A percentile compares a stretch with the other conserved stretches of the same genome.
phyloP scores from a whole-genome alignment of 768 basidiomycete species.

The Tremella mesenterica region DNA sequence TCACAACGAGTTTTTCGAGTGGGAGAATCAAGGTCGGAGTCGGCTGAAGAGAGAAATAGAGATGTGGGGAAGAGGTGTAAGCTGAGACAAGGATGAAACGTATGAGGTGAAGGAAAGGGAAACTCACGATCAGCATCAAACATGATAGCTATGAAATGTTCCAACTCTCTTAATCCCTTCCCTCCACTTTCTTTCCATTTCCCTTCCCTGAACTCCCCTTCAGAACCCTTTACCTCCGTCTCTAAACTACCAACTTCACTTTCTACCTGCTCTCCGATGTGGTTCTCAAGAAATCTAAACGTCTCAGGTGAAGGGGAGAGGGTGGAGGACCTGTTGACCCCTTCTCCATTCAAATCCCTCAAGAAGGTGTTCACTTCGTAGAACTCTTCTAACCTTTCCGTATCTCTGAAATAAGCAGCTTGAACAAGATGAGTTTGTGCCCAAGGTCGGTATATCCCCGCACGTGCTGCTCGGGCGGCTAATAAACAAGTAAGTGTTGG shows the following conservation, averaged over 20 bases:
- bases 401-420: slow-evolving; percentile 48
- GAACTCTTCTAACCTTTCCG: slow-evolving; percentile 43
- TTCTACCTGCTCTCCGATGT: neutral
- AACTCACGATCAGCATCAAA: slow-evolving; percentile 42
- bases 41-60: too few species aligned
- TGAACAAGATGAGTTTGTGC: slow-evolving; percentile 41
- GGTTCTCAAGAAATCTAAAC: too few species aligned
- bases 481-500: slow-evolving; percentile 38
- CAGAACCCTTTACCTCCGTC: slow-evolving; percentile 1
- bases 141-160: slow-evolving; percentile 34
- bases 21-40: too few species aligned
- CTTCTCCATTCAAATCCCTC: slow-evolving; percentile 44
- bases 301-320: too few species aligned
- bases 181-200: slow-evolving; percentile 12
- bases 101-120: neutral
- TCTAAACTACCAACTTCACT: slow-evolving; percentile 6
- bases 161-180: slow-evolving; percentile 13
- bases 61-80: neutral
- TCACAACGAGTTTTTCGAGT: too few species aligned
- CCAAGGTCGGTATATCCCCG: slow-evolving; percentile 40
- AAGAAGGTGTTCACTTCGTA: slow-evolving; percentile 38
- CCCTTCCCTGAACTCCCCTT: slow-evolving; percentile 17
- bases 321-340: too few species aligned
- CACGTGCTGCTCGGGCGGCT: slow-evolving; percentile 36
- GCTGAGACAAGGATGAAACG: neutral